Base-by-base conservation (phyloP, 176 grass and related monocot genomes). In the Aechmea fasciata region DNA sequence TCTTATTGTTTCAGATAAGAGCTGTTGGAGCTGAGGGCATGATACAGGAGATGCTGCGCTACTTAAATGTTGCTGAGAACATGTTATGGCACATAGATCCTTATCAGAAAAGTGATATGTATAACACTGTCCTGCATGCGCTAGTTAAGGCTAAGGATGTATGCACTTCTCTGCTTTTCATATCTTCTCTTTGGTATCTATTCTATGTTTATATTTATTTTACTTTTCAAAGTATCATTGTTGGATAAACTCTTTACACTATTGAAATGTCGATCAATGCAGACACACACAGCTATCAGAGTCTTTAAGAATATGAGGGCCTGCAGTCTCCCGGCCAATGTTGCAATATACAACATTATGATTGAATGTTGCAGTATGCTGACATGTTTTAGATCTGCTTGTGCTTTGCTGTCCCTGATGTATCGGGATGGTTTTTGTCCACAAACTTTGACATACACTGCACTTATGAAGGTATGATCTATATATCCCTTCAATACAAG, bases 1-100 rank as follows among this genome's bases (percentile, higher is more conserved):
- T 41, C 33, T 33, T 7, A 7, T 41, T 41, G 33, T 41, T 84
- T 63, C 82, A 96, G 89, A 79, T 96, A 76, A 81, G 59, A 81
- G 93, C 86, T 78, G 73, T 96, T 78, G 93, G 86, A 77, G 73
- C 66, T 26, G 93, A 96, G 77, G 93, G 93, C 14, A 92, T 96
- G 93, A 75, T 85, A 81, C 71, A 92, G 48, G 89, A 92, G 68
- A 92, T 96, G 93, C 51, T 96, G 73, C 78, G 47, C 24, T 90
- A 90, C 77, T 84, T 96, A 71, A 87, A 96, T 77, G 49, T 86
- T 71, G 84, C 86, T 67, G 93, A 92, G 65, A 85, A 70, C 76
- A 63, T 87, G 63, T 63, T 80, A 24, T 89, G 78, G 83, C 64
- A 70, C 22, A 75, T 87, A 48, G 55, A 78, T 61, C 73, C 77